phyloP scores from a whole-genome alignment of 305 asterid genomes.

The Fraxinus sp. region DNA sequence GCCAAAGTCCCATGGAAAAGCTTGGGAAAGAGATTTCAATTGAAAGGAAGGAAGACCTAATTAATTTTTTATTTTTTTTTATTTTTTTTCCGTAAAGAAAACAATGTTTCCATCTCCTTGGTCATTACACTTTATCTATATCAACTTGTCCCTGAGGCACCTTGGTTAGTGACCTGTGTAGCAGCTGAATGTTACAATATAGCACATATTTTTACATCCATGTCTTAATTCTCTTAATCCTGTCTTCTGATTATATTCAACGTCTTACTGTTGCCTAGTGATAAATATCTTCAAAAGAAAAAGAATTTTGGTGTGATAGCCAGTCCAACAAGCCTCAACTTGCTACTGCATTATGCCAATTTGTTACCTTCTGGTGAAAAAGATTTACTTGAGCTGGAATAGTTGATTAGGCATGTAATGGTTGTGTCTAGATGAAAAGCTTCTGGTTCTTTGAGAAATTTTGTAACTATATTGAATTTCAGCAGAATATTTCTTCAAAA shows the following conservation, averaged over 20 bases:
- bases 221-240: background rate
- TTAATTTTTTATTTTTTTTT: background rate
- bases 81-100: background rate
- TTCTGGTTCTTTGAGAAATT: background rate
- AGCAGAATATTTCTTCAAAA: background rate
- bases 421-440: background rate
- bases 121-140: background rate
- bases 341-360: background rate
- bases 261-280: background rate
- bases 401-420: background rate
- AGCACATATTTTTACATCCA: background rate
- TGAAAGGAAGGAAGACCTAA: background rate
- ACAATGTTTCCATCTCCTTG: background rate
- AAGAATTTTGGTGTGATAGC: background rate
- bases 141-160: background rate
- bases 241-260: background rate
- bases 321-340: background rate
- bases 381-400: background rate
- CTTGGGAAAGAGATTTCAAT: background rate
- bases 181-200: background rate
- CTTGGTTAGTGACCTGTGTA: background rate
- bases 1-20: background rate
- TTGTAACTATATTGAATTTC: background rate
- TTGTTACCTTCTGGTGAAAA: background rate
- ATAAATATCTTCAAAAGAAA: background rate